phyloP scores from a whole-genome alignment of 2,329 filamentous ascomycete species.

The Curvularia verruculosa region DNA sequence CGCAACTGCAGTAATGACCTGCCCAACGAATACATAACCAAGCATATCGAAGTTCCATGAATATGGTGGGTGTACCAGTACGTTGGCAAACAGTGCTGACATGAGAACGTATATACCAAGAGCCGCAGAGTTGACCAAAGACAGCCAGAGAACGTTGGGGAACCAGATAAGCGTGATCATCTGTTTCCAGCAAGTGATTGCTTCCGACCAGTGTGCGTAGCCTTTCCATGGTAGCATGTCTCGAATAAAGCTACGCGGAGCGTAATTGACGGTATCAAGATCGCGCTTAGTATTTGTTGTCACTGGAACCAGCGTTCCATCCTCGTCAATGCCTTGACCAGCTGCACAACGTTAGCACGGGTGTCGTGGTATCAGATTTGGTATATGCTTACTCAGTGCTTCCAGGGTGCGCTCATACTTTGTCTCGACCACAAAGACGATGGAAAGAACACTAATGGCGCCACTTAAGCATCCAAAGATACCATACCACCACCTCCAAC shows the following conservation, averaged over 20 bases:
- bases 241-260: slow-evolving; percentile 12
- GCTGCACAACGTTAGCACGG: slow-evolving; percentile 2
- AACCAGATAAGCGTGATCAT: slow-evolving; percentile 22
- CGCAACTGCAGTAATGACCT: slow-evolving; percentile 14
- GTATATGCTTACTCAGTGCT: slow-evolving; percentile 13
- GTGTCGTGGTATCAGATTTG: background rate
- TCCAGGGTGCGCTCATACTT: slow-evolving; percentile 16
- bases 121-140: slow-evolving; percentile 11
- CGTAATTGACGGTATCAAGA: slow-evolving; percentile 12
- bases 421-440: slow-evolving; percentile 18
- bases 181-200: slow-evolving; percentile 18
- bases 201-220: slow-evolving; percentile 12
- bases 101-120: slow-evolving; percentile 21
- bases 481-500: slow-evolving; percentile 23
- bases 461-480: slow-evolving; percentile 15
- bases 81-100: slow-evolving; percentile 17
- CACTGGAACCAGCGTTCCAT: slow-evolving; percentile 13
- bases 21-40: slow-evolving; percentile 19
- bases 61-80: slow-evolving; percentile 15
- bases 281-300: slow-evolving; percentile 14
- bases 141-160: slow-evolving; percentile 18
- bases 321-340: slow-evolving; percentile 18
- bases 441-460: slow-evolving; percentile 12
- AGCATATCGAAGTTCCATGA: slow-evolving; percentile 16
- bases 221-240: slow-evolving; percentile 20